These are phyloP conservation scores for Leccinum disarticulatum DNA, from an alignment of 768 basidiomycete genomes.

Conservation along the genomic window DNA sequence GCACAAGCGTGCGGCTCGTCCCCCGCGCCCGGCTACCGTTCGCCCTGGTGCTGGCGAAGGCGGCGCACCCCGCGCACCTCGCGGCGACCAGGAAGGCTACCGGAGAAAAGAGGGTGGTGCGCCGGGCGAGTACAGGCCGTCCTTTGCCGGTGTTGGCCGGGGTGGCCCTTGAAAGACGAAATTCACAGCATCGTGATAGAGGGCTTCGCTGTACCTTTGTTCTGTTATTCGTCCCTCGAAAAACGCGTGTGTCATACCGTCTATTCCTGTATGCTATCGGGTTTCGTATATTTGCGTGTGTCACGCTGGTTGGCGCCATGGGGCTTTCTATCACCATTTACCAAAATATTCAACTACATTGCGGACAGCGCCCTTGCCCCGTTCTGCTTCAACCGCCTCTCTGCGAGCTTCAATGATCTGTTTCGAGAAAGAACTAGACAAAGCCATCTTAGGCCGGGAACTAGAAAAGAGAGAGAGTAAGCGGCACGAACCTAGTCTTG, in stretches of 20 bases:
- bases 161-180: constrained; percentile 61
- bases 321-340: not conserved
- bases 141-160: constrained; percentile 86
- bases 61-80: constrained; percentile 83
- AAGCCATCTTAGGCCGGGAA: too few species aligned
- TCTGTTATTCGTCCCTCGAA: constrained; percentile 3
- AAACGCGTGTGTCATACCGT: constrained; percentile 24
- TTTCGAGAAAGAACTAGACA: not conserved
- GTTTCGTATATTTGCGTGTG: not conserved
- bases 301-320: too few species aligned
- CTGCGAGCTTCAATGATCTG: not conserved
- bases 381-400: not conserved
- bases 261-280: constrained; percentile 19
- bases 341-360: too few species aligned
- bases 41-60: constrained; percentile 73
- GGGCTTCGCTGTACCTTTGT: not conserved
- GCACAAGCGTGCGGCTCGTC: constrained; percentile 94
- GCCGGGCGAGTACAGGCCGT: constrained; percentile 85
- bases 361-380: not conserved
- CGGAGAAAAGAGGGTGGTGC: constrained; percentile 84
- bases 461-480: too few species aligned
- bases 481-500: constrained; percentile 41
- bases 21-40: constrained; percentile 75
- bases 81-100: constrained; percentile 89
- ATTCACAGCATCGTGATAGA: not conserved